Conservation (phyloP, 768 basidiomycete genomes). For the Tricholoma matsutake region DNA sequence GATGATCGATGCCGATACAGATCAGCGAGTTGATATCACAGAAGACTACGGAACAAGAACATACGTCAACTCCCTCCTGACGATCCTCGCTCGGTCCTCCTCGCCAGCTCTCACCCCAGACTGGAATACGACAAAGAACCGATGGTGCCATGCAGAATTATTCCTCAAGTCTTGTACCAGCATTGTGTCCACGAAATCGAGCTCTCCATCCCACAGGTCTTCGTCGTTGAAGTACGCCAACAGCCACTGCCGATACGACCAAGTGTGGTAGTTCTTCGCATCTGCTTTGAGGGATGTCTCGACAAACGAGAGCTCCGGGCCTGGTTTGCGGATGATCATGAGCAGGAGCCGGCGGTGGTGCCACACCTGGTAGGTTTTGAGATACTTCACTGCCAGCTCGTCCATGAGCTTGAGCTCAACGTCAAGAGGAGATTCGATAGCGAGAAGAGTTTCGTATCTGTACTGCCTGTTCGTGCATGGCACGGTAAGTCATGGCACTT, state of each 20-base stretch:
- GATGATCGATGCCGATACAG: not conserved
- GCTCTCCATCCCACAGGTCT: slow-evolving; percentile 69
- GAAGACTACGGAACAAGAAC: slow-evolving; percentile 27
- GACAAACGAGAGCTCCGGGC: slow-evolving; percentile 79
- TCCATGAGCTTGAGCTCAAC: slow-evolving; percentile 84
- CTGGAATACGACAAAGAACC: slow-evolving; percentile 83
- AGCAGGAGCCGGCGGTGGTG: slow-evolving; percentile 83
- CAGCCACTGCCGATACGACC: slow-evolving; percentile 97
- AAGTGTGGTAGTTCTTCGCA: slow-evolving; percentile 98
- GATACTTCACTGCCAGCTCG: slow-evolving; percentile 73
- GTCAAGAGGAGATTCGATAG: slow-evolving; percentile 63
- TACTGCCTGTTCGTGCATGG: slow-evolving; percentile 72
- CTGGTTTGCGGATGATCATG: slow-evolving; percentile 47
- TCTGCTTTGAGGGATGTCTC: slow-evolving; percentile 69
- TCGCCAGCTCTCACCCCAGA: slow-evolving; percentile 61
- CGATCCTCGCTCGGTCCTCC: slow-evolving; percentile 54
- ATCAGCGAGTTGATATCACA: slow-evolving; percentile 1
- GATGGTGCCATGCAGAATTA: slow-evolving; percentile 97
- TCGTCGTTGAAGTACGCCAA: slow-evolving; percentile 79
- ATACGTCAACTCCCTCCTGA: slow-evolving; percentile 74
- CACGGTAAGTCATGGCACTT: not conserved
- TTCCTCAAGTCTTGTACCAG: slow-evolving; percentile 80
- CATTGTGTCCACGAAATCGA: slow-evolving; percentile 71
- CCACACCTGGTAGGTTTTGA: slow-evolving; percentile 99
- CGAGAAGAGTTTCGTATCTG: slow-evolving; percentile 82